Base-by-base conservation (phyloP, 2,329 filamentous ascomycete genomes). In the Aspergillus neotritici region DNA sequence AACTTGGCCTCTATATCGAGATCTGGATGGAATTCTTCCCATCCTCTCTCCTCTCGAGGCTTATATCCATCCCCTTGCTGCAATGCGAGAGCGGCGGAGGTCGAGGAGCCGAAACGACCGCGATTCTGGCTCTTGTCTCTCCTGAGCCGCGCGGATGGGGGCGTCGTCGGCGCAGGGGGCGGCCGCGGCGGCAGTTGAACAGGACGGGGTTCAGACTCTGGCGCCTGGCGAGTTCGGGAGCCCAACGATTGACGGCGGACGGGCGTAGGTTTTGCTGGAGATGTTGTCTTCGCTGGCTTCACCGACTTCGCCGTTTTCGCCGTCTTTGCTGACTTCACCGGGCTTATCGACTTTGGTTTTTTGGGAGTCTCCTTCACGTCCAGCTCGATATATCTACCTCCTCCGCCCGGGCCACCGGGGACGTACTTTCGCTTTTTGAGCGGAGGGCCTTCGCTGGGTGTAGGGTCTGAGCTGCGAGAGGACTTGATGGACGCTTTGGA, bases 11-110 rank as follows among this genome's bases (percentile, higher is more conserved):
- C 88, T 37, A 96, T 89, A 69, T 97, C 90, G 40, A 98, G 79
- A 57, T 96, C 87, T 0, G 88, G 89, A 66, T 98, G 93, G 52
- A 97, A 97, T 64, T 98, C 93, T 60, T 96, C 90, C 89, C 91
- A 98, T 40, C 88, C 87, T 50, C 91, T 83, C 71, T 98, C 93
- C 69, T 98, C 93, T 60, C 93, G 79, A 28, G 93, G 93, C 65
- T 98, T 98, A 69, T 97, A 97, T 39, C 91, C 90, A 71, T 97
- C 93, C 57, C 83, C 90, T 62, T 95, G 89, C 54, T 88, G 87
- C 46, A 93, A 85, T 5, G 88, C 89, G 39, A 90, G 87, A 16
- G 90, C 87, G 21, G 89, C 89, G 10, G 91, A 88, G n/a, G 84
- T 70, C 25, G 80, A 88, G 35, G 87, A 91, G 56, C 84, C 88